These are phyloP conservation scores for Termitomyces sp. DNA, from an alignment of 768 basidiomycete species.

Conservation along the genomic window DNA sequence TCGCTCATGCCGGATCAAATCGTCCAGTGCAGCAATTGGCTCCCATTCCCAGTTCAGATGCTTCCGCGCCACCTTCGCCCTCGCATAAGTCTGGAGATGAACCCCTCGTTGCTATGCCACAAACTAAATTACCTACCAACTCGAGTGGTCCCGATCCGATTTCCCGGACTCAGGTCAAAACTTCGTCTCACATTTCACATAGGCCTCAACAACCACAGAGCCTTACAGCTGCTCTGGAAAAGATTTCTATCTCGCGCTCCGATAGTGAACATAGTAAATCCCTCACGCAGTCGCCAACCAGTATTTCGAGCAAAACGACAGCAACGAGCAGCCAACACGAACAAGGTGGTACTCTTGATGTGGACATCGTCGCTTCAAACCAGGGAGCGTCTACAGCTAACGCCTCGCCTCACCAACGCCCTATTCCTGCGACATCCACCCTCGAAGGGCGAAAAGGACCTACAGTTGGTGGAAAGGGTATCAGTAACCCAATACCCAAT, in stretches of 20 bases:
- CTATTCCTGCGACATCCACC: conserved; percentile 36
- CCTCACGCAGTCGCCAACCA: conserved; percentile 21
- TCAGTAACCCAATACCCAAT: conserved; percentile 69
- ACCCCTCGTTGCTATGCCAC: conserved; percentile 27
- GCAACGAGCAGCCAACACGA: conserved; percentile 15
- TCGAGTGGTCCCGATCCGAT: conserved; percentile 31
- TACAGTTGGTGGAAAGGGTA: conserved; percentile 58
- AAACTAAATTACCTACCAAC: conserved; percentile 24
- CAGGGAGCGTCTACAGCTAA: conserved; percentile 21
- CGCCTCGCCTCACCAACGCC: conserved; percentile 39
- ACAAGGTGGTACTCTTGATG: conserved; percentile 20
- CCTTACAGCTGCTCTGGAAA: conserved; percentile 68
- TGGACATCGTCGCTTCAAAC: conserved; percentile 25
- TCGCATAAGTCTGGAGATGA: conserved; percentile 37
- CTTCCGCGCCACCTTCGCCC: conserved; percentile 54
- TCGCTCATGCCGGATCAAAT: conserved; percentile 20
- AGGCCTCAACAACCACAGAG: conserved; percentile 64
- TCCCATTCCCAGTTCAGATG: conserved; percentile 70
- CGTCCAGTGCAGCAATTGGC: conserved; percentile 46
- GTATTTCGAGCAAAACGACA: conserved; percentile 21
- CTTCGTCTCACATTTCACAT: conserved; percentile 52
- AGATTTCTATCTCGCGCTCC: conserved; percentile 46
- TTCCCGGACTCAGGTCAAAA: conserved; percentile 49
- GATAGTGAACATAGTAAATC: conserved; percentile 34
- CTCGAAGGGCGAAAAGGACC: conserved; percentile 34